Conservation (phyloP, 768 basidiomycete species). For the Chiua virens region DNA sequence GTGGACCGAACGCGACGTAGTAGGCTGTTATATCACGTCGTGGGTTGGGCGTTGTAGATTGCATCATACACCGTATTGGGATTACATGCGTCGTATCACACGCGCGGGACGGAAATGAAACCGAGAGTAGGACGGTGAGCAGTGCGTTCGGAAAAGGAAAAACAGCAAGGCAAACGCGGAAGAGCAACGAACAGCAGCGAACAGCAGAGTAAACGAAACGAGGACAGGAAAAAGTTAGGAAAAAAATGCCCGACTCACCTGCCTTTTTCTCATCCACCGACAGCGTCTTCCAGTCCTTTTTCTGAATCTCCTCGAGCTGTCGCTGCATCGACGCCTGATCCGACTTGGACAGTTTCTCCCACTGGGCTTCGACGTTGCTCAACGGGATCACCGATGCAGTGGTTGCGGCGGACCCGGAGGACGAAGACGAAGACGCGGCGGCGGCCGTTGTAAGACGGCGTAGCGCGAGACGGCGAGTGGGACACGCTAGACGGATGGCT, state of each 20-base stretch:
- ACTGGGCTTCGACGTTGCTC: conserved; percentile 92
- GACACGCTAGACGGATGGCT: conserved; percentile 57
- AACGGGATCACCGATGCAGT: conserved; percentile 59
- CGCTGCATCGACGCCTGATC: conserved; percentile 81
- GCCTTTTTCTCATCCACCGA: conserved; percentile 97
- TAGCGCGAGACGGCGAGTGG: conserved; percentile 33
- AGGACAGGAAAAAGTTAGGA: not conserved
- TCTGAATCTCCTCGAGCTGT: conserved; percentile 89
- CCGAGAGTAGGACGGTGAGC: too few relatives aligned
- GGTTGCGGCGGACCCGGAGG: conserved; percentile 30
- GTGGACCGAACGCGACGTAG: conserved; percentile 96
- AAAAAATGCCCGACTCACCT: conserved; percentile 55
- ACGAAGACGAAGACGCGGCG: conserved; percentile 9
- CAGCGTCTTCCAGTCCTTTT: conserved; percentile 93
- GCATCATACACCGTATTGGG: too few relatives aligned
- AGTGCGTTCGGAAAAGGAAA: too few relatives aligned
- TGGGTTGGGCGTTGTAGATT: too few relatives aligned
- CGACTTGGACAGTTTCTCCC: conserved; percentile 65
- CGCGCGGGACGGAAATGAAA: too few relatives aligned
- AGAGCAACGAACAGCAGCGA: too few relatives aligned
- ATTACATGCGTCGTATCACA: too few relatives aligned
- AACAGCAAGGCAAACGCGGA: too few relatives aligned
- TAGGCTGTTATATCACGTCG: conserved; percentile 70
- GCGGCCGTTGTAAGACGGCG: conserved; percentile 55
- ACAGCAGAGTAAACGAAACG: not conserved